Conservation (phyloP, 768 basidiomycete species). For the Astraeus odoratus region DNA sequence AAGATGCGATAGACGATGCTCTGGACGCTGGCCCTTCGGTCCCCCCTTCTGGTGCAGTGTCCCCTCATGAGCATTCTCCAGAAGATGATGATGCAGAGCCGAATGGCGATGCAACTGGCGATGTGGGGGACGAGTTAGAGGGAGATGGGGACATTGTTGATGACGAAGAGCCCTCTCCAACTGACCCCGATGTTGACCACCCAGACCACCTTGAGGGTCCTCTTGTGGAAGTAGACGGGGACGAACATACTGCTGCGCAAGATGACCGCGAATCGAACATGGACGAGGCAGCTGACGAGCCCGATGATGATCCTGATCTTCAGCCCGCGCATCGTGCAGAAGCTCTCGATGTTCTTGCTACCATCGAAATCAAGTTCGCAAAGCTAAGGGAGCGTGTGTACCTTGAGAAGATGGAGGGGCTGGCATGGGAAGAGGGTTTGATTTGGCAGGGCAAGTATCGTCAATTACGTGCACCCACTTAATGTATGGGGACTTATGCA, state of each 20-base stretch:
- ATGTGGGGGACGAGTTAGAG: conserved; percentile 6
- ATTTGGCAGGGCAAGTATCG: conserved; percentile 63
- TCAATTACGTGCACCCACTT: conserved; percentile 1
- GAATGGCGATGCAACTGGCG: conserved; percentile 13
- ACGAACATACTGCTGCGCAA: conserved; percentile 24
- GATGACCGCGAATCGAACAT: conserved; percentile 5
- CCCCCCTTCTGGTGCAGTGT: not conserved
- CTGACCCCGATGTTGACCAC: conserved; percentile 10
- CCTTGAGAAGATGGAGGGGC: conserved; percentile 88
- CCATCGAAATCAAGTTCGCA: conserved; percentile 91
- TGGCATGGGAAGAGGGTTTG: conserved; percentile 83
- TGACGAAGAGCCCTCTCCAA: conserved; percentile 18
- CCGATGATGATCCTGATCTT: conserved; percentile 55
- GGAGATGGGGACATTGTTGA: conserved; percentile 13
- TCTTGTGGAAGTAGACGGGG: conserved; percentile 25
- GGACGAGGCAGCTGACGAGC: conserved; percentile 15
- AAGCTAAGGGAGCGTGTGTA: conserved; percentile 80
- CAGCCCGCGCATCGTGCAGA: conserved; percentile 81
- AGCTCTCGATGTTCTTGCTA: conserved; percentile 80
- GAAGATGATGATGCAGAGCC: conserved; percentile 25
- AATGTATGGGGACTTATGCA: not conserved
- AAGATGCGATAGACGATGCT: conserved; percentile 1
- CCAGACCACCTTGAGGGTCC: conserved; percentile 4
- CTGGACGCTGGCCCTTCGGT: conserved; percentile 6
- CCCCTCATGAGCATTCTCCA: conserved; percentile 7